Percentiles rank a stretch among this genome's conserved stretches.
Evolutionary conservation across 148 eudicot genomes (phyloP).

Genomic region (Diospyros lotus): DNA sequence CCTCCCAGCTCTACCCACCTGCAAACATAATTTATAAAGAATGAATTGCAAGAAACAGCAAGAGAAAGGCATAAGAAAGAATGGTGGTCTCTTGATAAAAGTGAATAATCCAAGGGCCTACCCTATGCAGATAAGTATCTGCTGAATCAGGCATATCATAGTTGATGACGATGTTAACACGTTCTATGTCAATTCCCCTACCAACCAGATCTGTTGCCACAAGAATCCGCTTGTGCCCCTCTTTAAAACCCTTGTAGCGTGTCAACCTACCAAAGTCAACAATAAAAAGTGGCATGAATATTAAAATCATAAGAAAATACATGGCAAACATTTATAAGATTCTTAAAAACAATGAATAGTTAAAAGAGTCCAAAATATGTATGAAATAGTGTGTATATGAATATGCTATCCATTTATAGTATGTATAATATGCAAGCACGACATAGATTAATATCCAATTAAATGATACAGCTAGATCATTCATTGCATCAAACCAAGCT

Average conservation of each 20-base stretch:
- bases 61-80: neutral
- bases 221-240: slow-evolving; percentile 86
- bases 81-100: neutral
- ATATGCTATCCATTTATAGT: too few relatives aligned
- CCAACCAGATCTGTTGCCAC: slow-evolving; percentile 97
- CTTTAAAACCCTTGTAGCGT: slow-evolving; percentile 82
- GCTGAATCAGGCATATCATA: slow-evolving; percentile 98
- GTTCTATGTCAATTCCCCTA: slow-evolving; percentile 89
- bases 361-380: too few relatives aligned
- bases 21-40: neutral
- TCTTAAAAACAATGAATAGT: too few relatives aligned
- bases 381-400: too few relatives aligned
- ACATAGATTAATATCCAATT: too few relatives aligned
- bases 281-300: neutral
- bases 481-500: too few relatives aligned
- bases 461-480: too few relatives aligned
- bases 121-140: slow-evolving; percentile 87
- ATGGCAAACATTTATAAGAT: too few relatives aligned
- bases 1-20: slow-evolving; percentile 94
- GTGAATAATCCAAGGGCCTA: slow-evolving; percentile 18
- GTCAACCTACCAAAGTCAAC: slow-evolving; percentile 43
- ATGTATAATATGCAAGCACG: neutral
- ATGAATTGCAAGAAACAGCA: neutral
- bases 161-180: slow-evolving; percentile 89
- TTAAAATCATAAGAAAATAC: neutral